These are phyloP conservation scores for Pseudotsuga menziesii DNA, from an alignment of 75 land plant species.

Conservation along the genomic window DNA sequence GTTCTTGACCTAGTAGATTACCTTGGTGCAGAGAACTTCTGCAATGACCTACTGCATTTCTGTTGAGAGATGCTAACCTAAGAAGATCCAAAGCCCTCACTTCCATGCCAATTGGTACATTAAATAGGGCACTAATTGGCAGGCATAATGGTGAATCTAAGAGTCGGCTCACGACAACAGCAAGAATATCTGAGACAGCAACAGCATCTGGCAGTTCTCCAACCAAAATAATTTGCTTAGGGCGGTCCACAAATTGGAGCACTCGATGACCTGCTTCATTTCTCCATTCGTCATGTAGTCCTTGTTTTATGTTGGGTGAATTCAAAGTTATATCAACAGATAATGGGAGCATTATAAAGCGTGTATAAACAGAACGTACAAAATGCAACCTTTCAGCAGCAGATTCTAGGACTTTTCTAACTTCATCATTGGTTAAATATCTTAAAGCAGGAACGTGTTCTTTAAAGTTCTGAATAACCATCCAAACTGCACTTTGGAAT, in stretches of 20 bases:
- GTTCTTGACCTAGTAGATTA: slow-evolving; percentile 50
- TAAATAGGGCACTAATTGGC: slow-evolving; percentile 66
- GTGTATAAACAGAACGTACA: slow-evolving; percentile 63
- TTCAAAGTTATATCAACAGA: slow-evolving; percentile 59
- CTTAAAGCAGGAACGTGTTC: slow-evolving; percentile 25
- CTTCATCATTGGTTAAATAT: slow-evolving; percentile 20
- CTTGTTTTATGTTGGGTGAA: slow-evolving; percentile 13
- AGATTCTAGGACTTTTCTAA: slow-evolving; percentile 29
- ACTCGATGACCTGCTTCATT: slow-evolving; percentile 39
- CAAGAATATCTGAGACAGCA: slow-evolving; percentile 59
- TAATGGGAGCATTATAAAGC: slow-evolving; percentile 59
- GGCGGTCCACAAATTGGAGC: slow-evolving; percentile 52
- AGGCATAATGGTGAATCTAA: slow-evolving; percentile 56
- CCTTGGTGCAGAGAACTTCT: slow-evolving; percentile 8
- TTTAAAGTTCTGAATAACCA: slow-evolving; percentile 34
- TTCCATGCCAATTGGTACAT: slow-evolving; percentile 58
- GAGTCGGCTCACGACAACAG: slow-evolving; percentile 67
- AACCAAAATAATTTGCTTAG: slow-evolving; percentile 35
- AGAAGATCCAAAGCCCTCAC: slow-evolving; percentile 1
- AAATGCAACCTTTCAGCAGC: slow-evolving; percentile 63
- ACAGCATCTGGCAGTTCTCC: slow-evolving; percentile 77
- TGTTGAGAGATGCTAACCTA: slow-evolving; percentile 5
- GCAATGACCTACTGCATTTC: neutral
- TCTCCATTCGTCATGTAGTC: slow-evolving; percentile 33
- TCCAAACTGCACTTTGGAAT: slow-evolving; percentile 55